Evolutionary conservation across 257 asterid species (phyloP).

Genomic region (Solanum lycopersicoides): DNA sequence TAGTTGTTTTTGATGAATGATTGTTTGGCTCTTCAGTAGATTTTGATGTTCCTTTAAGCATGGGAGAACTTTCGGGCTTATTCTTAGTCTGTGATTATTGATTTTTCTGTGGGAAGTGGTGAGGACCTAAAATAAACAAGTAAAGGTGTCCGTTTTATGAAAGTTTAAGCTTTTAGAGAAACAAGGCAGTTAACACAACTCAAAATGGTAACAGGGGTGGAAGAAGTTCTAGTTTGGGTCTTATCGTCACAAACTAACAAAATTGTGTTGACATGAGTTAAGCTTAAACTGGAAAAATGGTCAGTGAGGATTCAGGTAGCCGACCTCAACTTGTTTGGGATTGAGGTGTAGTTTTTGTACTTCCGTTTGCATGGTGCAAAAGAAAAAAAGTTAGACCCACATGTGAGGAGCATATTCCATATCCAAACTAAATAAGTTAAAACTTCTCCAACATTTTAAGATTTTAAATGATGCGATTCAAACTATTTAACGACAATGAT

Average conservation of each 20-base stretch:
- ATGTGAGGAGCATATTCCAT: background rate
- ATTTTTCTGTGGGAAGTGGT: background rate
- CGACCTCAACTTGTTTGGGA: background rate
- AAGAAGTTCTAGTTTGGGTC: background rate
- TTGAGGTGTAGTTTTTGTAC: background rate
- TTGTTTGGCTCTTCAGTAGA: background rate
- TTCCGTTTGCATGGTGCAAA: background rate
- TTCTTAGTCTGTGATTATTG: background rate
- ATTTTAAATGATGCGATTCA: background rate
- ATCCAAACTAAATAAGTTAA: background rate
- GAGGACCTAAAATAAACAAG: background rate
- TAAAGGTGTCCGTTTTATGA: background rate
- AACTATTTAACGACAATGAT: background rate
- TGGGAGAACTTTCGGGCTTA: background rate
- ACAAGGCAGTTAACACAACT: background rate
- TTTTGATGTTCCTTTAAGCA: background rate
- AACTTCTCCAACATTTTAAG: background rate
- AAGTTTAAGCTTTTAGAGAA: background rate
- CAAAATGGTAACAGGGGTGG: background rate
- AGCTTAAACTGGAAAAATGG: background rate
- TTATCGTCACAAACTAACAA: background rate
- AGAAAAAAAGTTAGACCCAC: background rate
- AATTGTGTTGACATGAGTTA: background rate
- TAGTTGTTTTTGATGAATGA: background rate
- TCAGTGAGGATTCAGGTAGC: background rate